Evolutionary conservation across 176 grass and related monocot genomes (phyloP).

Genomic region (Rhynchospora breviuscula): DNA sequence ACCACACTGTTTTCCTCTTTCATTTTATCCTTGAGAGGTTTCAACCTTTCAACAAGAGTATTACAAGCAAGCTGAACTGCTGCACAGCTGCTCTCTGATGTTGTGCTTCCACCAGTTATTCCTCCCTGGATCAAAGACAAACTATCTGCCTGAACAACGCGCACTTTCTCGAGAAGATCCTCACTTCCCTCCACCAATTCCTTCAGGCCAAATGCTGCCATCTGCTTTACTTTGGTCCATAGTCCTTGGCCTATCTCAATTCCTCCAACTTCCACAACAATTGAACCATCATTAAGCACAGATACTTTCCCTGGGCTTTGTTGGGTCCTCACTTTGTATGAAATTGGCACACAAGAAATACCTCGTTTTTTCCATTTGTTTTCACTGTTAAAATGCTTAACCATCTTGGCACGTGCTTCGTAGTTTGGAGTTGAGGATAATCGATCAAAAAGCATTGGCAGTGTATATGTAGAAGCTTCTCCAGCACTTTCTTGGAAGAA

Average conservation of each 20-base stretch:
- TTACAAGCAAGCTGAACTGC: slow-evolving; percentile 48
- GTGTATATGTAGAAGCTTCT: slow-evolving; percentile 52
- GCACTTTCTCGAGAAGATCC: slow-evolving; percentile 52
- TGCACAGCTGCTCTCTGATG: slow-evolving; percentile 73
- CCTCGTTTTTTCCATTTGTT: slow-evolving; percentile 83
- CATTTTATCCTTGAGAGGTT: slow-evolving; percentile 54
- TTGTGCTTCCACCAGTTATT: slow-evolving; percentile 64
- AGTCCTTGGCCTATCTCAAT: slow-evolving; percentile 79
- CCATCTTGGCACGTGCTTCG: slow-evolving; percentile 14
- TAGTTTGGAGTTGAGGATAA: slow-evolving; percentile 57
- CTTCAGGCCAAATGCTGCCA: slow-evolving; percentile 55
- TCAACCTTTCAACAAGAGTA: slow-evolving; percentile 52
- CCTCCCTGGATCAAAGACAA: slow-evolving; percentile 74
- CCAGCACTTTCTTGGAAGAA: slow-evolving; percentile 40
- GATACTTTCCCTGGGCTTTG: slow-evolving; percentile 69
- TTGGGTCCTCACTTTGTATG: slow-evolving; percentile 28
- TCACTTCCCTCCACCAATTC: slow-evolving; percentile 39
- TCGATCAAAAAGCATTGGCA: slow-evolving; percentile 57
- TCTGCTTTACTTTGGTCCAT: slow-evolving; percentile 88
- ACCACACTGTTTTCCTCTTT: slow-evolving; percentile 34
- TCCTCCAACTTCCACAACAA: slow-evolving; percentile 79
- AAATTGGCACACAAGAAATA: slow-evolving; percentile 70
- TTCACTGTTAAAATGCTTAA: slow-evolving; percentile 42
- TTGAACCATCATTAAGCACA: slow-evolving; percentile 72
- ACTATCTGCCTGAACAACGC: slow-evolving; percentile 70